Evolutionary conservation across 306 rosid species (phyloP), one percentile per base, ranked within the genome.

Genomic region (Citrullus amarus): DNA sequence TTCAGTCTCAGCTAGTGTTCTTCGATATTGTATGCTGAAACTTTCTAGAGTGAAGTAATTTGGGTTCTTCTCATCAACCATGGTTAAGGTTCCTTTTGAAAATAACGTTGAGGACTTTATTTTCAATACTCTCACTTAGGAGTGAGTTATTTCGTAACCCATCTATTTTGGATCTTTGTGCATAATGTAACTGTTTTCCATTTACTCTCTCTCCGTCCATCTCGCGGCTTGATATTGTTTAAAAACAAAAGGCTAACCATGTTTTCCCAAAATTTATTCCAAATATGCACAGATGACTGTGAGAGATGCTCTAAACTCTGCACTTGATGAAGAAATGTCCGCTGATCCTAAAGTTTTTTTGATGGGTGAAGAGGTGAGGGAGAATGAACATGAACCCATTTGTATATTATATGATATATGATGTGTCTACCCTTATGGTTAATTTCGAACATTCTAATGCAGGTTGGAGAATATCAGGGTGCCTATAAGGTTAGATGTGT

Each of bases 381-480:
- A 25, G 54, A 32, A 16, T 81, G 20, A 38, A 44, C 67, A 55
- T 48, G 44, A 54, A 50, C 6, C 28, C 22, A 54, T 36, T 14
- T 32, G 38, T 55, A n/a, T 41, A 60, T 71, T 4, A 13, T 82
- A 8, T 70, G 84, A 32, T 4, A 13, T 82, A 8, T 70, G 84
- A 32, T 32, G 44, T 63, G 78, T 68, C 55, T 38, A 38, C 50
- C 51, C 82, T 82, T 70, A 70, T 77, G 80, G 46, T 78, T 68
- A 56, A 55, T 78, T 78, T 81, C 51, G 43, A 65, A 28, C 13
- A 82, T 55, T 76, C 66, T 54, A 46, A 34, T 86, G 86, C 88
- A 94, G 98, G 99, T 96, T 81, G 99, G 99, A 63, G 97, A 96
- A 84, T 96, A 96, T 85, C 99, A 96, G 80, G 98, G 99, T 79